Evolutionary conservation across 148 eudicot species (phyloP), one percentile per base, ranked within the genome.

Genomic region (Limonium bicolor): DNA sequence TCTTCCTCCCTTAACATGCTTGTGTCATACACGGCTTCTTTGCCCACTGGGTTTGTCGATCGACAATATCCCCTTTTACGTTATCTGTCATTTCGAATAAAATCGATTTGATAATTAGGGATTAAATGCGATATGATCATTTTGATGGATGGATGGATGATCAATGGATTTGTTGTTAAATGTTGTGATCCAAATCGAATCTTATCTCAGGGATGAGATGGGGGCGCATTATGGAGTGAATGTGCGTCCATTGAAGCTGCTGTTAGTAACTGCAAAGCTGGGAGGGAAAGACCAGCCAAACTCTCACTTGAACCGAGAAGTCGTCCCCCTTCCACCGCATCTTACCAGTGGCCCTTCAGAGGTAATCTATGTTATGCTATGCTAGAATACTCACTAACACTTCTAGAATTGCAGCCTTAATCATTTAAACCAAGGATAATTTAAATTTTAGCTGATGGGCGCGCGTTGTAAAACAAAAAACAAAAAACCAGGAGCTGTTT

Each of bases 181-280:
- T 39, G 22, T 57, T n/a, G n/a, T n/a, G n/a, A n/a, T n/a, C n/a
- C n/a, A n/a, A n/a, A n/a, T n/a, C n/a, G n/a, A n/a, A n/a, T n/a
- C n/a, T n/a, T n/a, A n/a, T n/a, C n/a, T n/a, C n/a, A 71, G 82
- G 66, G 74, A 58, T 35, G 82, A 75, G 50, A 58, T 64, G 38
- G 82, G 80, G 10, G 33, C 66, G 44, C 67, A 31, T 36, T 75
- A 75, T 26, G 82, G 82, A 33, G 60, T 75, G 41, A 71, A 75
- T 61, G 54, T 75, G 7, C 54, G 77, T 0, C 69, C 66, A 27
- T 37, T 46, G 1, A 53, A 54, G 38, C 67, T 71, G 37, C 40
- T 67, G 36, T 63, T 71, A 11, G 23, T 75, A 24, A 48, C 61
- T 20, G 82, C 68, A 0, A 29, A 54, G 23, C 74, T 75, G 38